Percentiles rank a stretch among this genome's conserved stretches.
phyloP scores from a whole-genome alignment of 305 asterid genomes.

The Vinca major region DNA sequence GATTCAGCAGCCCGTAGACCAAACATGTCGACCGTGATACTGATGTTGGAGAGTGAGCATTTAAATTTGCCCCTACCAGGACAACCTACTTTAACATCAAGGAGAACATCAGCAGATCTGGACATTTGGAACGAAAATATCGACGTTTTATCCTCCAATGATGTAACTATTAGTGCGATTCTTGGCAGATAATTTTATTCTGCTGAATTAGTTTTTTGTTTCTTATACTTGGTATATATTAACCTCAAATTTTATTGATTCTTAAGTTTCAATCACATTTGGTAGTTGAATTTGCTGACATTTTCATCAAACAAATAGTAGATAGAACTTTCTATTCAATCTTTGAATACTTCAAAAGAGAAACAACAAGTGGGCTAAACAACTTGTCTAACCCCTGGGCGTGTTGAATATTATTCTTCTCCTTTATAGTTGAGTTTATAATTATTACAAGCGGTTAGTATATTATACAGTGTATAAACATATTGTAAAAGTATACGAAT shows the following conservation, averaged over 20 bases:
- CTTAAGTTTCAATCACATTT: no score
- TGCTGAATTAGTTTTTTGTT: background rate
- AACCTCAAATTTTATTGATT: background rate
- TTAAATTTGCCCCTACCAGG: slow-evolving; percentile 48
- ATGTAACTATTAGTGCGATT: slow-evolving; percentile 45
- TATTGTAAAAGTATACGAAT: no score
- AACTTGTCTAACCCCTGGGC: no score
- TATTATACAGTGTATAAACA: no score
- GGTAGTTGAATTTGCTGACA: no score
- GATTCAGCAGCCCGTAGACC: slow-evolving; percentile 56
- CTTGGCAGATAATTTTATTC: slow-evolving; percentile 41
- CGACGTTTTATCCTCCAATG: slow-evolving; percentile 38
- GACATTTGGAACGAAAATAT: slow-evolving; percentile 37
- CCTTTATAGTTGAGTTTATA: no score
- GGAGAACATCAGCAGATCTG: slow-evolving; percentile 32
- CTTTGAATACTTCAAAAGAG: no score
- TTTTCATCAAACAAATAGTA: no score
- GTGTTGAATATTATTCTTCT: no score
- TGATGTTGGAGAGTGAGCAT: slow-evolving; percentile 68
- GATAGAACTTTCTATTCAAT: no score
- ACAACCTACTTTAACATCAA: slow-evolving; percentile 54
- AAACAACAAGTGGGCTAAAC: no score
- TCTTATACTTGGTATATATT: background rate
- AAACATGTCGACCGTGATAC: slow-evolving; percentile 53
- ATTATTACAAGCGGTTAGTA: no score